A percentile compares a stretch with the other conserved stretches of the same genome.
Conservation (phyloP, 108 stramenopile genomes). For the Pseudonitzschia multiseries region DNA sequence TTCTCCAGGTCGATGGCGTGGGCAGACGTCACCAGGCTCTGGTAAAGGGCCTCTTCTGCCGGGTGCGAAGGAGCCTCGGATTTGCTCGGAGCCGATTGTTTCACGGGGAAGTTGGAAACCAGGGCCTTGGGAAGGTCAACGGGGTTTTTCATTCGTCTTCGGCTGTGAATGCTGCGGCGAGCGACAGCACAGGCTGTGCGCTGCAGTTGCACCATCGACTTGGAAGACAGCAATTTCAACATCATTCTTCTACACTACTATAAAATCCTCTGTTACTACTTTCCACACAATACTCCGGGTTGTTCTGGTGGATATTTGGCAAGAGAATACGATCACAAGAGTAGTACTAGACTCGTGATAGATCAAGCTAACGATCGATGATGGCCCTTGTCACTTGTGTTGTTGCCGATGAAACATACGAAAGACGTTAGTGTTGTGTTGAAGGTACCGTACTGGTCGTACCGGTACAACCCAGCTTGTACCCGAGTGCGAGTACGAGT, state of each 20-base stretch:
- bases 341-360: no score
- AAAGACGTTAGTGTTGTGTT: no score
- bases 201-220: no score
- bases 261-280: background rate
- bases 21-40: conserved; percentile 75
- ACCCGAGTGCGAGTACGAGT: no score
- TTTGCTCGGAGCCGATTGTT: conserved; percentile 21
- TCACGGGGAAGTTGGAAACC: conserved; percentile 32
- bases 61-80: conserved; percentile 5
- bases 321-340: no score
- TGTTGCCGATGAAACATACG: no score
- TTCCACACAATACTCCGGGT: no score
- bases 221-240: conserved; percentile 9
- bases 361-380: no score
- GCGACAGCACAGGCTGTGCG: conserved; percentile 1
- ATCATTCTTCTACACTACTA: background rate
- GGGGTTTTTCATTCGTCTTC: conserved; percentile 40
- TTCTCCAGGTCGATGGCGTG: conserved; percentile 62
- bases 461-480: no score
- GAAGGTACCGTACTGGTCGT: no score
- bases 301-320: no score
- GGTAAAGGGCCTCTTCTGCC: conserved; percentile 39
- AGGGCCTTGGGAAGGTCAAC: conserved; percentile 32
- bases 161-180: conserved; percentile 36
- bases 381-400: no score